These are phyloP conservation scores for Leptomonas pyrrhocoris DNA, from an alignment of 208 protist genomes.

Conservation along the genomic window DNA sequence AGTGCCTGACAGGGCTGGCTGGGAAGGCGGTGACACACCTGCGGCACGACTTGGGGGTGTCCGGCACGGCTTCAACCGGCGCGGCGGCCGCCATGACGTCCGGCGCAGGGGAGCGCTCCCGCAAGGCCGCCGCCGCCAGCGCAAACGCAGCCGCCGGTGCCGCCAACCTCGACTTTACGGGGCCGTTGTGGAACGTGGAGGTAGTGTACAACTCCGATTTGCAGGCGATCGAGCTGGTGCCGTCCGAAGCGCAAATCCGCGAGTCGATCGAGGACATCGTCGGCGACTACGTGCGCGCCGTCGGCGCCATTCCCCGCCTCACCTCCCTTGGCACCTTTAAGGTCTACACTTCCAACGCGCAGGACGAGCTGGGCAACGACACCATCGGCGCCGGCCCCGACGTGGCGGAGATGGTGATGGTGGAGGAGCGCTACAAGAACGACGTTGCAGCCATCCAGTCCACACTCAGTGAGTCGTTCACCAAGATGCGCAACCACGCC, in stretches of 20 bases:
- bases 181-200: slow-evolving; percentile 80
- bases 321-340: slow-evolving; percentile 90
- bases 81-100: slow-evolving; percentile 4
- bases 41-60: slow-evolving; percentile 69
- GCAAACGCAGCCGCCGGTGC: slow-evolving; percentile 1
- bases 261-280: slow-evolving; percentile 89
- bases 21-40: slow-evolving; percentile 82
- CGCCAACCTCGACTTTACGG: slow-evolving; percentile 39
- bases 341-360: slow-evolving; percentile 82
- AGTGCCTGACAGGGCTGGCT: slow-evolving; percentile 86
- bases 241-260: slow-evolving; percentile 66
- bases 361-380: slow-evolving; percentile 62
- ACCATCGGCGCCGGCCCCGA: slow-evolving; percentile 81
- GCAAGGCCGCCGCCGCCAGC: not conserved
- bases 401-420: slow-evolving; percentile 90
- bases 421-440: slow-evolving; percentile 86
- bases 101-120: slow-evolving; percentile 2
- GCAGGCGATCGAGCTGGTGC: slow-evolving; percentile 72
- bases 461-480: slow-evolving; percentile 71
- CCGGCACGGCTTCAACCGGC: slow-evolving; percentile 26
- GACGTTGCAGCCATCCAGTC: slow-evolving; percentile 75
- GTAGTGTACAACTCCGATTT: slow-evolving; percentile 79
- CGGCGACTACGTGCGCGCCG: slow-evolving; percentile 90
- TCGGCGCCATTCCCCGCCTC: slow-evolving; percentile 82
- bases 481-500: slow-evolving; percentile 83